Evolutionary conservation across 2,329 filamentous ascomycete genomes (phyloP).

Genomic region (Xylaria sp.): DNA sequence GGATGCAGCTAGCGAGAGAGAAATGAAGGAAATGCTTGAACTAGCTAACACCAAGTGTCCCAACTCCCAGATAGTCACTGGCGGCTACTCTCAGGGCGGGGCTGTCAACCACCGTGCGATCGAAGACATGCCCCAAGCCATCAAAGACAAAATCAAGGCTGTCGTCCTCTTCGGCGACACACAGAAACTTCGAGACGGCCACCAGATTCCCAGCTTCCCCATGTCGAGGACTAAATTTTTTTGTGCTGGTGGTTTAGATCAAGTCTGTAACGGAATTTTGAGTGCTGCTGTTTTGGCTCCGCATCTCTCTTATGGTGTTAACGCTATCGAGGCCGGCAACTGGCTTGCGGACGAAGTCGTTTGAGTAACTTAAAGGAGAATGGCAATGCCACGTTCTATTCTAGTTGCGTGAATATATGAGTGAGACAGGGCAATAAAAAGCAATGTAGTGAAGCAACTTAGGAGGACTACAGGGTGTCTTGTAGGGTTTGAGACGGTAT

Average conservation of each 20-base stretch:
- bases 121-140: constrained; percentile 28
- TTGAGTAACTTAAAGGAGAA: no score
- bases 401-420: no score
- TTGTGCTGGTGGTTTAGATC: not conserved
- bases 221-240: not conserved
- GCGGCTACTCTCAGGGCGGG: constrained; percentile 37
- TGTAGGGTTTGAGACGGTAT: no score
- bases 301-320: constrained; percentile 1
- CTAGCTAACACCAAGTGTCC: constrained; percentile 41
- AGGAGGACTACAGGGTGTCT: no score
- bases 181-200: constrained; percentile 26
- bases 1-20: constrained; percentile 35
- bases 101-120: constrained; percentile 28
- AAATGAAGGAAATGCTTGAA: constrained; percentile 40
- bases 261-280: constrained; percentile 9
- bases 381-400: no score
- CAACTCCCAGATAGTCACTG: constrained; percentile 41
- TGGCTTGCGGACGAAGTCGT: not conserved
- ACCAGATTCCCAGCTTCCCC: constrained; percentile 1
- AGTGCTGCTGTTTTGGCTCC: not conserved
- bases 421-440: no score
- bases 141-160: constrained; percentile 35
- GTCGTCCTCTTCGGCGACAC: constrained; percentile 41
- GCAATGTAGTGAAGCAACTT: no score
- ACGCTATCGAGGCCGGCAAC: constrained; percentile 10